A percentile compares a stretch with the other conserved stretches of the same genome.
phyloP scores from a whole-genome alignment of 441 rosid species.

The Syzygium malaccense region DNA sequence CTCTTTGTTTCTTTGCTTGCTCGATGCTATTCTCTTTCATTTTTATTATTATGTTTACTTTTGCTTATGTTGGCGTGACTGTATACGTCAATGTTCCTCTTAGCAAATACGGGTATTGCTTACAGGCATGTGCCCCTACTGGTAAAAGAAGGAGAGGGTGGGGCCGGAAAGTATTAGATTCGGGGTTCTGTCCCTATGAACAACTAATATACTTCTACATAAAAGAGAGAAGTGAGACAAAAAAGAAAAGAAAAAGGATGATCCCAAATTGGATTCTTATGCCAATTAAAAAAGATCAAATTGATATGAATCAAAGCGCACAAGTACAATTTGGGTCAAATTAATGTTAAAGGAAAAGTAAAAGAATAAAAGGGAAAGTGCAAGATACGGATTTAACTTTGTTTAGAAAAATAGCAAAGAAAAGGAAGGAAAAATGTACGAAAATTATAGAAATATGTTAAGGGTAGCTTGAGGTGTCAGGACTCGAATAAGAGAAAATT shows the following conservation, averaged over 20 bases:
- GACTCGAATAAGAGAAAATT: neutral
- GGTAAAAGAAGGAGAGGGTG: rapidly evolving
- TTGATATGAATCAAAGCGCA: neutral
- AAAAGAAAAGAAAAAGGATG: no score
- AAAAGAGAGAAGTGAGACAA: no score
- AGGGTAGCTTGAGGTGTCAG: neutral
- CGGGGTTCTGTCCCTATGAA: no score
- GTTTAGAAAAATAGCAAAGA: neutral
- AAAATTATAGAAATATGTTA: neutral
- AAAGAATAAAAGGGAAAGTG: neutral
- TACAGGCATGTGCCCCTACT: no score
- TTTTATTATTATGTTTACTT: neutral
- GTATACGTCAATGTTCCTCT: neutral
- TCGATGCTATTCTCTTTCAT: neutral
- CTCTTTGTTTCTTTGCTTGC: neutral
- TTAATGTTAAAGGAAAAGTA: neutral
- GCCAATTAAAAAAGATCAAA: neutral
- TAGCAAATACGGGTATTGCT: rapidly evolving
- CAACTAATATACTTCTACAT: no score
- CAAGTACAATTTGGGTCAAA: neutral
- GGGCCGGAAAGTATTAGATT: no score
- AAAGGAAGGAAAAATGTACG: neutral
- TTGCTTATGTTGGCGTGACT: neutral
- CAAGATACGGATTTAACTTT: neutral
- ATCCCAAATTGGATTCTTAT: neutral